Evolutionary conservation across 2,329 filamentous ascomycete genomes (phyloP).

Genomic region (Fusarium fracticaudum): DNA sequence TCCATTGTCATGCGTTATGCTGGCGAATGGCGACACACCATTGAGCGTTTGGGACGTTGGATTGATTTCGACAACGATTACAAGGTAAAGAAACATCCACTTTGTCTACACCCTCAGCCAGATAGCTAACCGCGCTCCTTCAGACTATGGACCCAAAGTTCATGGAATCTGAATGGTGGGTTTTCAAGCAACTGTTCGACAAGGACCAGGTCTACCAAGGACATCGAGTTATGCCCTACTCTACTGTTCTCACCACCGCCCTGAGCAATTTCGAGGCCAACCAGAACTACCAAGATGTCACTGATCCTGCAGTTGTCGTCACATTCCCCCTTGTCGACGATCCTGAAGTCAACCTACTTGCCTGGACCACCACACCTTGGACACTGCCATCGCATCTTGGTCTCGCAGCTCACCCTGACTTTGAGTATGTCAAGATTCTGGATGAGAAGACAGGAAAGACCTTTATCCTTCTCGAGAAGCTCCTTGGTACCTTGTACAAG

Average conservation of each 20-base stretch:
- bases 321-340: slow-evolving; percentile 86
- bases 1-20: slow-evolving; percentile 94
- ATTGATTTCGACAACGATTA: slow-evolving; percentile 99
- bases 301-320: slow-evolving; percentile 89
- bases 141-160: slow-evolving; percentile 93
- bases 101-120: too few species aligned
- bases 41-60: slow-evolving; percentile 91
- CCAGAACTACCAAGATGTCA: slow-evolving; percentile 93
- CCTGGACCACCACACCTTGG: slow-evolving; percentile 91
- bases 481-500: slow-evolving; percentile 87
- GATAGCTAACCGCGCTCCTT: slow-evolving; percentile 10
- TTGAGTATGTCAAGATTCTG: slow-evolving; percentile 86
- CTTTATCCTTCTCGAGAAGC: slow-evolving; percentile 84
- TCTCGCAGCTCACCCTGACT: slow-evolving; percentile 81
- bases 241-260: slow-evolving; percentile 87
- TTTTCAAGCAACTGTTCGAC: slow-evolving; percentile 92
- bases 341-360: slow-evolving; percentile 77
- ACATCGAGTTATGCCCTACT: slow-evolving; percentile 94
- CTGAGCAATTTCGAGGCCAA: slow-evolving; percentile 94
- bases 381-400: slow-evolving; percentile 84
- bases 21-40: slow-evolving; percentile 85
- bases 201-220: slow-evolving; percentile 91
- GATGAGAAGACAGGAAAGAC: slow-evolving; percentile 85
- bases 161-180: slow-evolving; percentile 98
- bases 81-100: slow-evolving; percentile 64